Conservation (phyloP, 129 eudicot genomes). For the sunflower (Helianthus annuus) region HanXRQr2.0-SUNRISE NC_035446.2:160513567-160514066, state of each 20-base stretch:
- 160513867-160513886: constrained; percentile 67
- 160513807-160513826: constrained; percentile 71
- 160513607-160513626: constrained; percentile 91
- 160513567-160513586: constrained; percentile 64
- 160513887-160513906: constrained; percentile 77
- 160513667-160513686: constrained; percentile 50
- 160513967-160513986: constrained; percentile 9
- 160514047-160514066: neutral
- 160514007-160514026: constrained; percentile 1
- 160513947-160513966: constrained; percentile 9
- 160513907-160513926: constrained; percentile 15
- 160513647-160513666: constrained; percentile 97
- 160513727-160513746: constrained; percentile 25
- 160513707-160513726: neutral
- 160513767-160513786: constrained; percentile 92
- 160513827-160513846: constrained; percentile 67
- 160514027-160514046: neutral
- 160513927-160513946: neutral
- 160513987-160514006: constrained; percentile 6
- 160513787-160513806: constrained; percentile 94
- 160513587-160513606: constrained; percentile 79
- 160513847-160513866: constrained; percentile 79
- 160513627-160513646: constrained; percentile 96
- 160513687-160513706: neutral
- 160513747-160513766: constrained; percentile 96